Conservation (phyloP, 148 eudicot genomes). For the Pouteria glomerata region DNA sequence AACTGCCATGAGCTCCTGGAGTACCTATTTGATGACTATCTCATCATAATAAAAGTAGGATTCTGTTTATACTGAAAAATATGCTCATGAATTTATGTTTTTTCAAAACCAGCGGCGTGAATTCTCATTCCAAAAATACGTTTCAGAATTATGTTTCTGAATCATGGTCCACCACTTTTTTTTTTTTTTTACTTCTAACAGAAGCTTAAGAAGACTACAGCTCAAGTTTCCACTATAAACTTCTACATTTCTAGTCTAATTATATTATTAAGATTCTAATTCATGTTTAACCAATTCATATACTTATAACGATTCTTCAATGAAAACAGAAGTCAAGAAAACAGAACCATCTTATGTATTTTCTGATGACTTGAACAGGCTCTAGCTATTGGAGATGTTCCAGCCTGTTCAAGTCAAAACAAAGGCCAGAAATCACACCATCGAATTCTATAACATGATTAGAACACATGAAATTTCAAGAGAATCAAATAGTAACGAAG, state of each 20-base stretch:
- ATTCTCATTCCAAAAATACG: not conserved
- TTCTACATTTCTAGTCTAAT: not conserved
- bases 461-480: too few species aligned
- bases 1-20: too few species aligned
- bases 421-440: not conserved
- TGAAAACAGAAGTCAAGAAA: not conserved
- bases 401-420: not conserved
- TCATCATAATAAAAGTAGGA: not conserved
- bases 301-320: not conserved
- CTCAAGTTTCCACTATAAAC: not conserved
- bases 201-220: not conserved
- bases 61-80: not conserved
- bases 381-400: not conserved
- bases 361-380: too few species aligned
- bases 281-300: not conserved
- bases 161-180: conserved; percentile 1
- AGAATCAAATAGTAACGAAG: not conserved
- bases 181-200: not conserved
- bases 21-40: too few species aligned
- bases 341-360: not conserved
- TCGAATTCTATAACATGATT: not conserved
- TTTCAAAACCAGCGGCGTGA: not conserved
- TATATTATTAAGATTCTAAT: not conserved
- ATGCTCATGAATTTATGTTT: not conserved
- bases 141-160: too few species aligned